Conservation (phyloP, 1,139 yeast species). For the Pneumocystis canis region DNA sequence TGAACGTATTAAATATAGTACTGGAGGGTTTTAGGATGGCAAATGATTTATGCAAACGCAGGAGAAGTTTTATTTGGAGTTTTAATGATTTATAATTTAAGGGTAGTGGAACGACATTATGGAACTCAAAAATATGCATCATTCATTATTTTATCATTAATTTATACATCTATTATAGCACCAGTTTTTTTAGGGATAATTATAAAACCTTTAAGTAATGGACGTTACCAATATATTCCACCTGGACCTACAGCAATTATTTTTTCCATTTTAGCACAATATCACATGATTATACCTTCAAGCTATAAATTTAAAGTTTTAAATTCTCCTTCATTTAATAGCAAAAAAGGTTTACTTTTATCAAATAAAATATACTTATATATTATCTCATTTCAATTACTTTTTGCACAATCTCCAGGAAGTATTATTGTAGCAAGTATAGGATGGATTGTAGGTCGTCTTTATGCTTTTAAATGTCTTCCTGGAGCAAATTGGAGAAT, state of each 20-base stretch:
- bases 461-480: neutral
- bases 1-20: conserved; percentile 30
- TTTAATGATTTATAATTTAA: conserved; percentile 42
- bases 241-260: conserved; percentile 55
- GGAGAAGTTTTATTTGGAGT: conserved; percentile 45
- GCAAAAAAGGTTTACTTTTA: conserved; percentile 7
- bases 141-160: conserved; percentile 10
- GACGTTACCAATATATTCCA: conserved; percentile 22
- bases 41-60: conserved; percentile 46
- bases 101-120: conserved; percentile 48
- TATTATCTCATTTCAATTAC: conserved; percentile 36
- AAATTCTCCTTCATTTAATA: neutral
- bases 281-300: conserved; percentile 43
- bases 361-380: conserved; percentile 47
- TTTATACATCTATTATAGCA: conserved; percentile 10
- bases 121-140: conserved; percentile 40
- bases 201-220: conserved; percentile 16
- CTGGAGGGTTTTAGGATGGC: conserved; percentile 50
- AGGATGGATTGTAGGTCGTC: conserved; percentile 44
- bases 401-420: conserved; percentile 33
- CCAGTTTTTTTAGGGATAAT: conserved; percentile 11
- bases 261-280: conserved; percentile 45
- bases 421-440: conserved; percentile 38
- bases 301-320: conserved; percentile 29
- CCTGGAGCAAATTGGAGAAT: neutral